Evolutionary conservation across 2,329 filamentous ascomycete genomes (phyloP), one percentile per base, ranked within the genome.

Genomic region (Lizonia empirigonia): DNA sequence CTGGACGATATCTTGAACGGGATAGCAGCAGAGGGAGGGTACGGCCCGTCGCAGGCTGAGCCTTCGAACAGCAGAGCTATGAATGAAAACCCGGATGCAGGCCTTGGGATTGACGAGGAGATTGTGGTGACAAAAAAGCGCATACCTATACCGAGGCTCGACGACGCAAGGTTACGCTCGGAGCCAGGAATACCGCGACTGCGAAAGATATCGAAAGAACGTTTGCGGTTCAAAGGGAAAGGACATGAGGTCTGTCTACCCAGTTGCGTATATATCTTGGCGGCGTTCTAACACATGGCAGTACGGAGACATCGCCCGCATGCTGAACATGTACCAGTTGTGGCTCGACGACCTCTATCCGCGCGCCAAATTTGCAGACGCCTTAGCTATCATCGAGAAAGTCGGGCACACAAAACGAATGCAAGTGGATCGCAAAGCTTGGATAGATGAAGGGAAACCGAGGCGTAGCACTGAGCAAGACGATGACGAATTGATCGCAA

Each of bases 301-400:
- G 86, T 97, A 94, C 74, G 87, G 88, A 15, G 94, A 99, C 69
- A 85, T 91, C 9, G 83, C 87, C 0, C 85, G 86, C 13, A 81
- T 99, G 19, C 80, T 99, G 38, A 90, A 89, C 19, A 90, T 95
- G 70, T 99, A 97, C 70, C 94, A 97, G 71, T 75, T 96, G 48
- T 99, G 94, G 94, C 87, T 99, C 2, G 93, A 99, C 74, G 91
- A 97, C 67, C 80, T 99, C 10, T 99, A 92, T 67, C 94, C 94
- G 10, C 91, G 95, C 67, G 94, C 93, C 5, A 93, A 91, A 67
- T 99, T 99, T 67, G 83, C 89, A 38, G 94, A 99, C 66, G 94
- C 89, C 2, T 78, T 97, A 6, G 78, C 82, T 30, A 96, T 97
- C 78, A 90, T 97, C 2, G 94, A 99, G 72, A 97, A 96, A 74